A percentile compares a stretch with the other conserved stretches of the same genome.
Evolutionary conservation across 805 yeast genomes (phyloP).

Genomic region (Candida qinlingensis): DNA sequence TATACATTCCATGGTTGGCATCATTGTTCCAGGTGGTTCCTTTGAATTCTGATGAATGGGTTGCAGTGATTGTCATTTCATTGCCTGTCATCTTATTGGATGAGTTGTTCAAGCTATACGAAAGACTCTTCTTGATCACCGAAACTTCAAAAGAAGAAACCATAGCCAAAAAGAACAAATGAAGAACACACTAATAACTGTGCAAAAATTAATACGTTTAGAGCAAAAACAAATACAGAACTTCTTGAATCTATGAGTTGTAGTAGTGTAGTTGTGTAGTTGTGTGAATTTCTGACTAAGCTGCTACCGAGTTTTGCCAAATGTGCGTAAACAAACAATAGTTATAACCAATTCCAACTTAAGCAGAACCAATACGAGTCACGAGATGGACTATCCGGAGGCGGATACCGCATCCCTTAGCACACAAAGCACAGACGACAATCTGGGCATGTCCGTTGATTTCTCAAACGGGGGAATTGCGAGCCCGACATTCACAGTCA

Average conservation of each 20-base stretch:
- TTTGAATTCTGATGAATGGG: constrained; percentile 30
- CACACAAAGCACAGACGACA: neutral
- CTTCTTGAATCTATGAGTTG: too few relatives aligned
- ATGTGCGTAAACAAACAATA: too few relatives aligned
- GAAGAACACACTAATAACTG: neutral
- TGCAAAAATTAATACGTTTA: too few relatives aligned
- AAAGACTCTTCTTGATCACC: constrained; percentile 21
- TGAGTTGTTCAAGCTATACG: constrained; percentile 32
- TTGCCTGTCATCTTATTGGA: constrained; percentile 33
- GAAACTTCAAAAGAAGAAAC: neutral
- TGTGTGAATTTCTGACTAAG: too few relatives aligned
- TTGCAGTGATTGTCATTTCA: constrained; percentile 29
- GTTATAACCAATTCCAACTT: neutral
- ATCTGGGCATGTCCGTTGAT: neutral
- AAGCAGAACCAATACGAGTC: too few relatives aligned
- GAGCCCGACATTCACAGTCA: constrained; percentile 57
- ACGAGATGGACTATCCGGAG: neutral
- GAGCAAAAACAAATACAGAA: too few relatives aligned
- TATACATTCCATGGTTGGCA: constrained; percentile 31
- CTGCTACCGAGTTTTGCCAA: too few relatives aligned
- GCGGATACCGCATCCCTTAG: neutral
- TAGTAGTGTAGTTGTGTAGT: too few relatives aligned
- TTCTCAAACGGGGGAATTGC: constrained; percentile 5
- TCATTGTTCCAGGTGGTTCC: constrained; percentile 30
- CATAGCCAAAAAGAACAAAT: neutral